A percentile compares a stretch with the other conserved stretches of the same genome.
Evolutionary conservation across 2,329 filamentous ascomycete genomes (phyloP).

Genomic region (Sporothrix dimorphospora): DNA sequence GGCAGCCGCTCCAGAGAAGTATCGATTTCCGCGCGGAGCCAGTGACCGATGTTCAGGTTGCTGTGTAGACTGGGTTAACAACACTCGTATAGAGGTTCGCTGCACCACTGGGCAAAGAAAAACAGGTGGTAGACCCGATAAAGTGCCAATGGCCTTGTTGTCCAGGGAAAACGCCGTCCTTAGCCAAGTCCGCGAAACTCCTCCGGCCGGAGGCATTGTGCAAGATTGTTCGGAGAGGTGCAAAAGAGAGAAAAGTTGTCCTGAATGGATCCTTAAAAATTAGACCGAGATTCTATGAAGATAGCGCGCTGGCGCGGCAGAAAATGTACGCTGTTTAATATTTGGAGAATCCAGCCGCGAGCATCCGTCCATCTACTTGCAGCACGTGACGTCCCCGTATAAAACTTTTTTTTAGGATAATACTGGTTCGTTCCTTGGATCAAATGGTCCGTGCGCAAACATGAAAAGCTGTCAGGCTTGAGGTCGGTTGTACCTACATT

Average conservation of each 20-base stretch:
- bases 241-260: not conserved
- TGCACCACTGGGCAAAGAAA: constrained; percentile 32
- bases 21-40: not conserved
- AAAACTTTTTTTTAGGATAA: too few relatives aligned
- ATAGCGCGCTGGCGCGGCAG: not conserved
- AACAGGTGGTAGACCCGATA: constrained; percentile 22
- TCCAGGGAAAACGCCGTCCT: constrained; percentile 31
- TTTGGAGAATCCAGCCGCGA: not conserved
- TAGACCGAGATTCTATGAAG: not conserved
- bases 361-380: too few relatives aligned
- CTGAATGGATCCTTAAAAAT: not conserved
- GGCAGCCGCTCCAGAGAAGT: not conserved
- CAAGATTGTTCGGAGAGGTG: not conserved
- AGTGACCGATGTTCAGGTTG: not conserved
- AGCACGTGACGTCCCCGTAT: not conserved
- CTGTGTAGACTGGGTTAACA: not conserved
- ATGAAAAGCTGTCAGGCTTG: not conserved
- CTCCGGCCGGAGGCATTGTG: constrained; percentile 26
- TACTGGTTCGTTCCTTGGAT: not conserved
- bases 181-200: constrained; percentile 29
- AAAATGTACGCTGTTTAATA: not conserved
- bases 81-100: not conserved
- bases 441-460: not conserved
- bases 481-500: not conserved
- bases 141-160: not conserved